Conservation (phyloP, 1,284 basidiomycete genomes). For the Heterobasidion annosum region DNA sequence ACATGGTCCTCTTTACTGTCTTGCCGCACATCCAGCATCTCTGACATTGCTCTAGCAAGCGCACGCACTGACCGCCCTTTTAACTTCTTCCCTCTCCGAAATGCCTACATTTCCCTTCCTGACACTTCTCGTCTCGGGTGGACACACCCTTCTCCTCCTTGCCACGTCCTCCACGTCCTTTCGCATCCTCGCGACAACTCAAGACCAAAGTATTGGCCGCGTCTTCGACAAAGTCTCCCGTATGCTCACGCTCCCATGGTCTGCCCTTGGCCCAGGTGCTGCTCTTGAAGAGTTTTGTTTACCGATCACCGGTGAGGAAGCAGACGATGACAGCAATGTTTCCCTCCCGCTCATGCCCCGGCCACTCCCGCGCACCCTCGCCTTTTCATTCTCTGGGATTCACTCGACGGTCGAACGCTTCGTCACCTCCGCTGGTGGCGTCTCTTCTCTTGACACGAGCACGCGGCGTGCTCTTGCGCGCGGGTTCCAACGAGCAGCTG, state of each 20-base stretch:
- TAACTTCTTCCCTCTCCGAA: constrained; percentile 47
- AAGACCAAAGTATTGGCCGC: constrained; percentile 72
- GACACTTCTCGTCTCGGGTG: constrained; percentile 81
- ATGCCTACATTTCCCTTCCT: constrained; percentile 79
- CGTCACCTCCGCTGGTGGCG: constrained; percentile 28
- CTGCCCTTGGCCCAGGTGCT: constrained; percentile 59
- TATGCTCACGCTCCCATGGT: constrained; percentile 57
- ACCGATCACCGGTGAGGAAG: constrained; percentile 4
- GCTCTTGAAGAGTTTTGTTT: constrained; percentile 67
- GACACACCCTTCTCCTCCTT: constrained; percentile 83
- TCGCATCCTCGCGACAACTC: constrained; percentile 65
- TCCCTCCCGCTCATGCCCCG: not conserved
- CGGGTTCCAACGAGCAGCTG: constrained; percentile 66
- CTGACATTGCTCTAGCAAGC: constrained; percentile 64
- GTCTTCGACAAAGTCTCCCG: constrained; percentile 77
- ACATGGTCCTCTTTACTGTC: constrained; percentile 60
- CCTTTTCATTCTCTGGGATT: constrained; percentile 73
- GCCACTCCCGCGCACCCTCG: constrained; percentile 46
- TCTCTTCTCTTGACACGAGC: constrained; percentile 23
- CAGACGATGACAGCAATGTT: not conserved
- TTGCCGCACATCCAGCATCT: not conserved
- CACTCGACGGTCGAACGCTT: constrained; percentile 57
- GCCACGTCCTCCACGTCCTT: constrained; percentile 53
- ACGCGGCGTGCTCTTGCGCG: constrained; percentile 46
- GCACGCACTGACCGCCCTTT: constrained; percentile 79